Percentiles rank a stretch among this genome's conserved stretches.
Conservation (phyloP, 306 rosid species). For the Glycine soja region DNA sequence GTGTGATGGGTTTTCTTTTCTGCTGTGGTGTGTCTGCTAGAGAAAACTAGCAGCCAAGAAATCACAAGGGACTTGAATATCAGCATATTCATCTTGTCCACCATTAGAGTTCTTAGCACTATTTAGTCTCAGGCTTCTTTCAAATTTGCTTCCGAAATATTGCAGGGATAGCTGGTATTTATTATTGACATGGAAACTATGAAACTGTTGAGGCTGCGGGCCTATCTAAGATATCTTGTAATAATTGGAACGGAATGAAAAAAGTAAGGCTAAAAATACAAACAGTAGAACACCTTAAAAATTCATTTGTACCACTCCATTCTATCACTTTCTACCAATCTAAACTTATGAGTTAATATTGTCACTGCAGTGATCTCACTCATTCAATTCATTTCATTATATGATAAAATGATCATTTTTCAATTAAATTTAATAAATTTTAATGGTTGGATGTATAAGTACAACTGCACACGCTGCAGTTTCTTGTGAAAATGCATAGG, state of each 20-base stretch:
- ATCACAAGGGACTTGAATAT: background rate
- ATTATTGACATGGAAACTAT: conserved; percentile 26
- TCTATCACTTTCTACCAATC: background rate
- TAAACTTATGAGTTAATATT: background rate
- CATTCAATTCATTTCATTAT: background rate
- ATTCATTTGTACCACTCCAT: background rate
- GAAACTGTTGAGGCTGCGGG: conserved; percentile 23
- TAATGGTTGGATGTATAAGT: background rate
- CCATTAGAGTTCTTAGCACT: background rate
- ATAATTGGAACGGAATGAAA: background rate
- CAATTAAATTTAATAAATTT: background rate
- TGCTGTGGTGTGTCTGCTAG: conserved; percentile 47
- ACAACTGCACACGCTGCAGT: background rate
- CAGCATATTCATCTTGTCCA: conserved; percentile 52
- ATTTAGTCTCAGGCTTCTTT: background rate
- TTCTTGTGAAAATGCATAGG: background rate
- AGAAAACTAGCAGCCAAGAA: conserved; percentile 52
- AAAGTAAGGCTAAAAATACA: too few relatives aligned
- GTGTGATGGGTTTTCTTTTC: conserved; percentile 50
- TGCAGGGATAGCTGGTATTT: conserved; percentile 45
- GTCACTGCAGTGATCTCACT: background rate
- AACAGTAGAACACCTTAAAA: background rate
- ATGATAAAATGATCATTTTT: background rate
- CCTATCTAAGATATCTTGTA: background rate
- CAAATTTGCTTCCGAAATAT: background rate